A percentile compares a stretch with the other conserved stretches of the same genome.
Conservation (phyloP, 108 stramenopile genomes). For the Pseudonitzschia pungens region DNA sequence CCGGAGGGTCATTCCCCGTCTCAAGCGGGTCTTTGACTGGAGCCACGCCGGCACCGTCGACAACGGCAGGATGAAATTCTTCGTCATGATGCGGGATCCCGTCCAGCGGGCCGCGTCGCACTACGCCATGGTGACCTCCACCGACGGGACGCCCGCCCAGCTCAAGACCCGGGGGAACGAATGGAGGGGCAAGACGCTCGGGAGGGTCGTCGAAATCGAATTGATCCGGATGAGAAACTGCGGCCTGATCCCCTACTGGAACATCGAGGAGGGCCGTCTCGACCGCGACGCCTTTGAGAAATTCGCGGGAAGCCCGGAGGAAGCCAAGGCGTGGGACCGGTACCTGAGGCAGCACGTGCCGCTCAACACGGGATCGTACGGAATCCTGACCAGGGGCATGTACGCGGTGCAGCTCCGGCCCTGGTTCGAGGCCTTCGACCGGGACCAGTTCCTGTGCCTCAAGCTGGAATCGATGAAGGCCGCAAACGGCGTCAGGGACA, state of each 20-base stretch:
- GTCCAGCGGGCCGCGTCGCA: constrained; percentile 89
- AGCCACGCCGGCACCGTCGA: neutral
- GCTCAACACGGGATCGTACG: constrained; percentile 84
- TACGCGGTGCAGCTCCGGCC: constrained; percentile 91
- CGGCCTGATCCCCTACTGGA: constrained; percentile 83
- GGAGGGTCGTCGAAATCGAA: constrained; percentile 83
- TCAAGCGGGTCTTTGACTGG: constrained; percentile 62
- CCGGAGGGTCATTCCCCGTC: constrained; percentile 88
- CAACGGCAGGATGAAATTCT: constrained; percentile 56
- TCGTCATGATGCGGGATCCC: constrained; percentile 95
- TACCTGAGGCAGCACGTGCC: constrained; percentile 74
- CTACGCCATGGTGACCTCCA: constrained; percentile 92
- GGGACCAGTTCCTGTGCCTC: constrained; percentile 71
- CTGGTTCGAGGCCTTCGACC: constrained; percentile 84
- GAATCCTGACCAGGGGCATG: constrained; percentile 85
- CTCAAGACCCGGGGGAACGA: constrained; percentile 70
- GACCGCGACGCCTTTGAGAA: constrained; percentile 46
- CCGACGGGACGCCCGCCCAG: constrained; percentile 82
- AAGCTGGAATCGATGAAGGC: constrained; percentile 77
- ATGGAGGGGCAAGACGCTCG: constrained; percentile 81
- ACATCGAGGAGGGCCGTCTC: constrained; percentile 50
- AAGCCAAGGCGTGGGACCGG: constrained; percentile 64
- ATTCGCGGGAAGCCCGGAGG: constrained; percentile 54
- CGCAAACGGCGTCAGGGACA: constrained; percentile 38
- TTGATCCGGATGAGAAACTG: constrained; percentile 57